phyloP scores from a whole-genome alignment of 768 basidiomycete species.

The Lactarius pseudohatsudake region DNA sequence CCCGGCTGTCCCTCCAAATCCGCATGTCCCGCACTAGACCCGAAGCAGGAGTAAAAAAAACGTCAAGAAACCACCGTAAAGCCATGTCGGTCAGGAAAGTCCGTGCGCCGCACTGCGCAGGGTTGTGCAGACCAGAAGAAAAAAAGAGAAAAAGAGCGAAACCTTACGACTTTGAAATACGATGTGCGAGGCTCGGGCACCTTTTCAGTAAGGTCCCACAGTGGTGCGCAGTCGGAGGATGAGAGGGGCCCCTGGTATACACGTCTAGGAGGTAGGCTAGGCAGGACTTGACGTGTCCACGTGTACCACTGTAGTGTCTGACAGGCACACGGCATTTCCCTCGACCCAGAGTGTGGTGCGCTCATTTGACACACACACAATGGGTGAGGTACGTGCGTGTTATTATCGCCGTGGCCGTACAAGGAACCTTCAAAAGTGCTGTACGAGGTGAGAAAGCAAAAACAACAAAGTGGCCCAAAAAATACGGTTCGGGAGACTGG shows the following conservation, averaged over 20 bases:
- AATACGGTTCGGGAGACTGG: background rate
- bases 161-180: constrained; percentile 5
- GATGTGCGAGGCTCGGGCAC: constrained; percentile 12
- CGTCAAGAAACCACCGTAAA: background rate
- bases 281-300: no score
- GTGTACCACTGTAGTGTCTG: no score
- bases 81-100: constrained; percentile 5
- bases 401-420: background rate
- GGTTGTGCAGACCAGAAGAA: background rate
- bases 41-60: background rate
- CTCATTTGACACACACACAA: background rate
- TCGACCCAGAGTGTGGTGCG: background rate
- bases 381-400: background rate
- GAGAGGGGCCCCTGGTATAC: background rate
- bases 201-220: no score
- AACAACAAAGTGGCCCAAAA: background rate
- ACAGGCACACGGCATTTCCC: background rate
- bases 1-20: background rate
- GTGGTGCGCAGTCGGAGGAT: background rate
- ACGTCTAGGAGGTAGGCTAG: no score
- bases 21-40: background rate
- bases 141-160: background rate
- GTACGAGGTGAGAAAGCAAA: background rate
- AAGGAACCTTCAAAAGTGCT: background rate
- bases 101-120: constrained; percentile 7